phyloP scores from a whole-genome alignment of 2,329 filamentous ascomycete species.

The Scedosporium apiospermum region DNA sequence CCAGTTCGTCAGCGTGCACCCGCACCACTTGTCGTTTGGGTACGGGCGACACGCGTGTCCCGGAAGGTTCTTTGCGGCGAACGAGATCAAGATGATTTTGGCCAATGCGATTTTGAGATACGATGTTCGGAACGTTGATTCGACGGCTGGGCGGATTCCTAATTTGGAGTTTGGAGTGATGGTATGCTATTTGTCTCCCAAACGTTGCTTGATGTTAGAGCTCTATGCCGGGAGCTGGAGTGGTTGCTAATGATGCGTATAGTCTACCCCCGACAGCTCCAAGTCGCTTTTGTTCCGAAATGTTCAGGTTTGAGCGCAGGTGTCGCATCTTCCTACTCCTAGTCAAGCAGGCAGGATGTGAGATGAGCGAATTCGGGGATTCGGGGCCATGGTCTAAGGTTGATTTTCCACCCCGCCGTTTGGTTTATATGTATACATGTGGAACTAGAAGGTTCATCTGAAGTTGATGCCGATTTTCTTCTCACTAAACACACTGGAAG shows the following conservation, averaged over 20 bases:
- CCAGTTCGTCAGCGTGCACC: slow-evolving; percentile 43
- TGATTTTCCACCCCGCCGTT: no score
- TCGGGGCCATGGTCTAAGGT: neutral
- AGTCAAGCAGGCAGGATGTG: neutral
- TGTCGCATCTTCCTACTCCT: neutral
- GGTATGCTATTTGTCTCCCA: neutral
- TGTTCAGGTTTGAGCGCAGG: neutral
- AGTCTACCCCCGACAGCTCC: slow-evolving; percentile 4
- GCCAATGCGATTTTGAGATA: slow-evolving; percentile 42
- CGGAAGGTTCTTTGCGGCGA: slow-evolving; percentile 46
- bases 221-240: neutral
- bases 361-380: neutral
- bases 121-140: slow-evolving; percentile 29
- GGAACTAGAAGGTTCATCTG: no score
- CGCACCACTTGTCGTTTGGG: slow-evolving; percentile 43
- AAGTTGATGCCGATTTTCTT: no score
- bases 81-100: slow-evolving; percentile 46
- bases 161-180: slow-evolving; percentile 6
- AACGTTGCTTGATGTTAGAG: neutral
- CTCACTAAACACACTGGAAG: no score
- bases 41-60: slow-evolving; percentile 48
- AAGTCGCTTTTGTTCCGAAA: slow-evolving; percentile 4
- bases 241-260: neutral
- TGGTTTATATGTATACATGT: no score
- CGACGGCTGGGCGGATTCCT: neutral